Conservation (phyloP, 257 asterid genomes). For the Solanum bukasovii region DNA sequence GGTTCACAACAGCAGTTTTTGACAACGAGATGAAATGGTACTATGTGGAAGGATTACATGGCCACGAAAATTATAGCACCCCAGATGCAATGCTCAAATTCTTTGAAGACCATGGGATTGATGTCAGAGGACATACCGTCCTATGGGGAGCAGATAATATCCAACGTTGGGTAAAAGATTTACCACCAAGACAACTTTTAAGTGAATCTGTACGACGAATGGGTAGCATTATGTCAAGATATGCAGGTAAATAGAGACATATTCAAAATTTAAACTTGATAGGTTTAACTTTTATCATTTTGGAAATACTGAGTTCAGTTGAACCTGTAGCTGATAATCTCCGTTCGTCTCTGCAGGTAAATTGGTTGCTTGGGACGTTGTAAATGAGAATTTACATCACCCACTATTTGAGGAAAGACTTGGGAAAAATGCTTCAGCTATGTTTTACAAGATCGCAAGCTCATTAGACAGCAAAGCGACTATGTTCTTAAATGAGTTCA, state of each 20-base stretch:
- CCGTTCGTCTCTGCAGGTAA: background rate
- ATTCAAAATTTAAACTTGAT: background rate
- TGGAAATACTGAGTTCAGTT: background rate
- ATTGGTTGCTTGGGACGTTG: conserved; percentile 44
- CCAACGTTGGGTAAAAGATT: conserved; percentile 15
- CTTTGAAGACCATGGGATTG: conserved; percentile 13
- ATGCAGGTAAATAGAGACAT: background rate
- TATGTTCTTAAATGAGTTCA: conserved; percentile 42
- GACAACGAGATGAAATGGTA: conserved; percentile 63
- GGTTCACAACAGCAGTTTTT: conserved; percentile 36
- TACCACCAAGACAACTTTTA: conserved; percentile 15
- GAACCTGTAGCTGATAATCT: background rate
- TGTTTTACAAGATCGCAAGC: conserved; percentile 32
- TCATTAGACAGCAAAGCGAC: conserved; percentile 26
- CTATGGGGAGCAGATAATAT: conserved; percentile 31
- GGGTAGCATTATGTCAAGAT: conserved; percentile 35
- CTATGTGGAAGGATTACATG: conserved; percentile 14
- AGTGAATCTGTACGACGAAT: conserved; percentile 15
- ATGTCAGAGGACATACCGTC: conserved; percentile 40
- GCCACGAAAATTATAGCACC: conserved; percentile 30
- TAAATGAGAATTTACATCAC: conserved; percentile 52
- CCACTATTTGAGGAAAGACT: conserved; percentile 30
- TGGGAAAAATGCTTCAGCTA: conserved; percentile 41
- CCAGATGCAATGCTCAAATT: conserved; percentile 45
- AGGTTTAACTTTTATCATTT: background rate